Evolutionary conservation across 106 monocot genomes (phyloP), one percentile per base, ranked within the genome.

Genomic region (Iris macrosiphon): DNA sequence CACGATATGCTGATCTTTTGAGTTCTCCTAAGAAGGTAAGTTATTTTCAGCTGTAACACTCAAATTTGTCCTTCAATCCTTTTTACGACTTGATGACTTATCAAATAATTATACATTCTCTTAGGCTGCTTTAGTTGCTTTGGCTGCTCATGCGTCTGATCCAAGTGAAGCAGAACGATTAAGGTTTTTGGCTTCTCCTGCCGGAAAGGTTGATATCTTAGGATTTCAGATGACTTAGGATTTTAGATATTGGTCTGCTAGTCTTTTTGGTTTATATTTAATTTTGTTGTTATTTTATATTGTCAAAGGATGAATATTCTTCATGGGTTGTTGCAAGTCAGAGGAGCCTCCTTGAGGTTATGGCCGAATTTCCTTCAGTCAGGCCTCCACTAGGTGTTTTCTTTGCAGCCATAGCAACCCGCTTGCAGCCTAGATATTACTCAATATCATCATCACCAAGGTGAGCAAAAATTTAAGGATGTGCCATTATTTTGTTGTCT

Each of bases 131-230:
- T 70, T 87, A 62, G 26, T 68, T 64, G 81, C 87, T 42, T 60
- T 87, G 52, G 87, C 87, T 75, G 81, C 78, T 13, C 78, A 87
- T 82, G 75, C 87, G 43, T 82, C 87, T 75, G 81, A 87, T 59
- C 67, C 87, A 30, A 62, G 13, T 62, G 87, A 87, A 75, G 87
- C 87, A 40, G 87, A 78, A 40, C 62, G 66, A 47, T 61, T 87
- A 34, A 74, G 64, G 31, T 60, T 68, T 62, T 67, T 87, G 38
- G 81, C 87, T 52, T 81, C 87, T 69, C 81, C 81, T 71, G 73
- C 75, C 42, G 87, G 87, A 62, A 87, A 87, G 87, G 87, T 87
- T 63, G 13, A 73, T 42, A 28, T 60, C n/a, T n/a, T n/a, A n/a
- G n/a, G n/a, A n/a, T n/a, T n/a, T n/a, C n/a, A n/a, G n/a, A n/a